phyloP scores from a whole-genome alignment of 257 asterid genomes.

The Lavandula angustifolia region DNA sequence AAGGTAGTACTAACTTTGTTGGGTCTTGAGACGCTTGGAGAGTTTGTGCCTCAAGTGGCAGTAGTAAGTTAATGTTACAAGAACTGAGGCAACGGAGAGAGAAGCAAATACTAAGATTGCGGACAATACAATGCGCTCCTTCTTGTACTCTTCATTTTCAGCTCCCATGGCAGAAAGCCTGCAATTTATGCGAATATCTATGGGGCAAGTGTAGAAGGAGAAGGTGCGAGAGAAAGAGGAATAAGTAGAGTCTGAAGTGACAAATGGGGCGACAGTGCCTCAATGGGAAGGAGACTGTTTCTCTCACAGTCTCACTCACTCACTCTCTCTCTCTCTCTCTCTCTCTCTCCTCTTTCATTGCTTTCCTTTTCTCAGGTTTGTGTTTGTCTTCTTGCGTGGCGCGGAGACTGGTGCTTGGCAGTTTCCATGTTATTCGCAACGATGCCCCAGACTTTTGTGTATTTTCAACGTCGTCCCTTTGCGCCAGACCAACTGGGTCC shows the following conservation, averaged over 20 bases:
- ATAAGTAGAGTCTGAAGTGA: slow-evolving; percentile 28
- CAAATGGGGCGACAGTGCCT: slow-evolving; percentile 20
- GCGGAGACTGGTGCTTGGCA: slow-evolving; percentile 35
- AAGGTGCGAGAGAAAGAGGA: slow-evolving; percentile 14
- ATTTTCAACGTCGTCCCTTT: background rate
- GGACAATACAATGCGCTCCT: slow-evolving; percentile 52
- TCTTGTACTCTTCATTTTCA: slow-evolving; percentile 49
- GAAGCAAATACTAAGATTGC: slow-evolving; percentile 64
- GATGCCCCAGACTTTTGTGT: background rate
- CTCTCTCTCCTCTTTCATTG: slow-evolving; percentile 29
- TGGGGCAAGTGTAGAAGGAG: background rate
- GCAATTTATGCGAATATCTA: background rate
- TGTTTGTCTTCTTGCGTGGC: slow-evolving; percentile 44
- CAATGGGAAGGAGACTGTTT: slow-evolving; percentile 8
- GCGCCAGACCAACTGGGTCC: too few relatives aligned
- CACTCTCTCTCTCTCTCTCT: slow-evolving; percentile 32
- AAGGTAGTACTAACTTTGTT: slow-evolving; percentile 44
- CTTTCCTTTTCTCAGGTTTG: slow-evolving; percentile 28
- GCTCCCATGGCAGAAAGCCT: slow-evolving; percentile 48
- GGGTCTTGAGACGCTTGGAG: slow-evolving; percentile 54
- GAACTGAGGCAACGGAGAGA: slow-evolving; percentile 59
- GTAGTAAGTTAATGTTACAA: slow-evolving; percentile 66
- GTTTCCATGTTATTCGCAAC: slow-evolving; percentile 14
- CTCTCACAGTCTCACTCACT: background rate
- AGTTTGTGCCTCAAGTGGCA: slow-evolving; percentile 71